Conservation (phyloP, 2,329 filamentous ascomycete genomes). For the Myriosclerotinia curreyana region DNA sequence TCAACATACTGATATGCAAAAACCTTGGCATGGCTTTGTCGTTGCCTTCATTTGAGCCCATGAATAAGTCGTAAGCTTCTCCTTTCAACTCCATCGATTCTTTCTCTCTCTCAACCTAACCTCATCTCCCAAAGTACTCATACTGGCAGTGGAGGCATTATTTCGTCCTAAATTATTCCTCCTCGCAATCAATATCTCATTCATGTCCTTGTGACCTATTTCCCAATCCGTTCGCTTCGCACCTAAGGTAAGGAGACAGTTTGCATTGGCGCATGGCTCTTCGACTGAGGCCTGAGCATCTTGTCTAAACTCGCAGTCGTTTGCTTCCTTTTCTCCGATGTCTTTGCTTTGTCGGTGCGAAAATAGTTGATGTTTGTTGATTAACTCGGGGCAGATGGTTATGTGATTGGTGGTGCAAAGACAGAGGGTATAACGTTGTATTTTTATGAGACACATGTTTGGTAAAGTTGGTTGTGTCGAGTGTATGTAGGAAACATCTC, state of each 20-base stretch:
- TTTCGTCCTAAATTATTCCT: background rate
- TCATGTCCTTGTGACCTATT: constrained; percentile 10
- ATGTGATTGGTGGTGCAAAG: constrained; percentile 1
- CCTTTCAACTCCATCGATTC: background rate
- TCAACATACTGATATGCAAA: background rate
- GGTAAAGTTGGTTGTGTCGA: background rate
- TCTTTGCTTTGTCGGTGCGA: background rate
- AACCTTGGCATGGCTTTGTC: background rate
- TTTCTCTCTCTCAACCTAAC: background rate
- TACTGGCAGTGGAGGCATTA: background rate
- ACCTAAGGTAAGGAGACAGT: background rate
- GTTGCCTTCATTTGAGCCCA: background rate
- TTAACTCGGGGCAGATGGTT: background rate
- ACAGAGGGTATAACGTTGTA: background rate
- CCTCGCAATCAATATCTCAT: background rate
- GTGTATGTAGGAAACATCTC: background rate
- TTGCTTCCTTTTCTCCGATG: background rate
- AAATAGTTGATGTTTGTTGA: constrained; percentile 6
- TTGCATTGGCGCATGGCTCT: background rate
- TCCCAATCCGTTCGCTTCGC: constrained; percentile 3
- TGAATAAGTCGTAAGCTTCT: background rate
- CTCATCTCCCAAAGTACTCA: background rate
- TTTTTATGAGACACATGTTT: constrained; percentile 16
- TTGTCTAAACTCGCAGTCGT: background rate
- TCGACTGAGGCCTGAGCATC: background rate